These are phyloP conservation scores for Mycena epipterygia DNA, from an alignment of 768 basidiomycete species.

Conservation along the genomic window DNA sequence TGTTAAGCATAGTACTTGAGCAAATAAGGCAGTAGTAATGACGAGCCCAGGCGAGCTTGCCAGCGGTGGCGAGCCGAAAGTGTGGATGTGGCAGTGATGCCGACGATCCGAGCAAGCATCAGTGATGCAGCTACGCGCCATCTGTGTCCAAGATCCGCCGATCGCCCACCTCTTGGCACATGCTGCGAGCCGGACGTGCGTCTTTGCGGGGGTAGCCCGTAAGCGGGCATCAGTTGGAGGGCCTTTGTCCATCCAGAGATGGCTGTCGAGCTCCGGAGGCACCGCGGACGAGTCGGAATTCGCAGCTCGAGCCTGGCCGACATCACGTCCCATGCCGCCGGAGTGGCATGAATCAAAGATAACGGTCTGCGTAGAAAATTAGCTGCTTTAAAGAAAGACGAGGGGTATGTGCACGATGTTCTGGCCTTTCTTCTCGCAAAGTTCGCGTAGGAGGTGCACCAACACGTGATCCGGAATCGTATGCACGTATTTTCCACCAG, in stretches of 20 bases:
- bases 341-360: constrained; percentile 8
- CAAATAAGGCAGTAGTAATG: no score
- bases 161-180: not conserved
- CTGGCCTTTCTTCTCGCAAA: constrained; percentile 7
- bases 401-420: constrained; percentile 2
- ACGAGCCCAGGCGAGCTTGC: no score
- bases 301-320: not conserved
- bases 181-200: constrained; percentile 3
- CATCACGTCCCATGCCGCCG: no score
- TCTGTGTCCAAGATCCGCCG: no score
- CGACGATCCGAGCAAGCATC: no score
- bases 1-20: no score
- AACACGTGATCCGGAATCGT: constrained; percentile 5
- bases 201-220: not conserved
- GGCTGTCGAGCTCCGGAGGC: not conserved
- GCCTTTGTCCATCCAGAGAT: not conserved
- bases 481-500: not conserved
- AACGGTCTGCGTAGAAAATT: not conserved
- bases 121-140: no score
- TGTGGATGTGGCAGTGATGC: no score
- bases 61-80: no score
- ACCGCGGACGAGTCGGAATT: not conserved
- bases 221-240: not conserved
- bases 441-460: not conserved
- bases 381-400: not conserved